These are phyloP conservation scores for Linnemannia hyalina DNA, from an alignment of 192 early-diverging fungal genomes.

Conservation along the genomic window DNA sequence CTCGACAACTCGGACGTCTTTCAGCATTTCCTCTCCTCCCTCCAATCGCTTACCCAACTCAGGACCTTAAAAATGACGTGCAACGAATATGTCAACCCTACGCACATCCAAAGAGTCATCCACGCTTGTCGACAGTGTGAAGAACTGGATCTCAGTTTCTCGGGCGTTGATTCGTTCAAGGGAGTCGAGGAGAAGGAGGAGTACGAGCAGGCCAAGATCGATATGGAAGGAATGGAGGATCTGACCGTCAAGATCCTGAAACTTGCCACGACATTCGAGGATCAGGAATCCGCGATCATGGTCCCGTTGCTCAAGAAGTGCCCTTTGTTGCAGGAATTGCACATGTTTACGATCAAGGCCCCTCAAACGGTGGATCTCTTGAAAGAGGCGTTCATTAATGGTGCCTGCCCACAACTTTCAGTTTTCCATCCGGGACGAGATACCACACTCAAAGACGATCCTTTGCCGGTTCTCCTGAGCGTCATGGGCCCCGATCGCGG, in stretches of 20 bases:
- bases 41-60: constrained; percentile 13
- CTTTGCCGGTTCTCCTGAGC: constrained; percentile 20
- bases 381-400: constrained; percentile 6
- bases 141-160: constrained; percentile 16
- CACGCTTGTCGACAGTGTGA: constrained; percentile 19
- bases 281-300: constrained; percentile 24
- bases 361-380: constrained; percentile 22
- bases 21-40: constrained; percentile 16
- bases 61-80: constrained; percentile 11
- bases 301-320: constrained; percentile 27
- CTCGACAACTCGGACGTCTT: constrained; percentile 31
- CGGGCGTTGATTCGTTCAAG: constrained; percentile 26
- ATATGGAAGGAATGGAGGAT: constrained; percentile 22
- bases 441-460: background rate
- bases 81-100: constrained; percentile 25
- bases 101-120: constrained; percentile 24
- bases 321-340: constrained; percentile 9
- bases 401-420: constrained; percentile 19
- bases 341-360: constrained; percentile 22
- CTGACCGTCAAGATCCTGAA: constrained; percentile 13
- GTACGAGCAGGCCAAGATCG: constrained; percentile 24
- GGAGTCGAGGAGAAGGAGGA: constrained; percentile 24
- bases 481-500: constrained; percentile 23
- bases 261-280: constrained; percentile 14
- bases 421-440: constrained; percentile 22